Conservation (phyloP, 1,284 basidiomycete species). For the Heterobasidion occidentale region DNA sequence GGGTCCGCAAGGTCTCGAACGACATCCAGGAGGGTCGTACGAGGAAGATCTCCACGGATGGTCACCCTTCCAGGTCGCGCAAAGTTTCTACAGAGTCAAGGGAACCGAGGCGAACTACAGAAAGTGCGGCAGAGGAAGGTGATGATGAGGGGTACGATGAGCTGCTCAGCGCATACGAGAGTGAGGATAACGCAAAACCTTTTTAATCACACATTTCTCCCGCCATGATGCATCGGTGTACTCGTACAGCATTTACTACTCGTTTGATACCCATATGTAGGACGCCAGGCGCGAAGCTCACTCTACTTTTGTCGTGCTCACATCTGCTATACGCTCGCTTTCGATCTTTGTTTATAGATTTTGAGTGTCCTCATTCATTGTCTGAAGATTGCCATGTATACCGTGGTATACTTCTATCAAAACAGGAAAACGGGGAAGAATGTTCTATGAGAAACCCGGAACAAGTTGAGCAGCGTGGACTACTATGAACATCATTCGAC, state of each 20-base stretch:
- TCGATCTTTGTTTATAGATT: too few relatives aligned
- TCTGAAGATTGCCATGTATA: conserved; percentile 31
- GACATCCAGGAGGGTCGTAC: conserved; percentile 21
- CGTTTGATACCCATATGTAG: too few relatives aligned
- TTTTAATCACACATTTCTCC: background rate
- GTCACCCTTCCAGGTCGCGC: conserved; percentile 24
- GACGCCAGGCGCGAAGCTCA: too few relatives aligned
- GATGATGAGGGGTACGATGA: conserved; percentile 77
- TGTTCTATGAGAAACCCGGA: conserved; percentile 33
- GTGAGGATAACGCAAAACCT: conserved; percentile 34
- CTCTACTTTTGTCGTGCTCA: too few relatives aligned
- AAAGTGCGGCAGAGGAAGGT: conserved; percentile 63
- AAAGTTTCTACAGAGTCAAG: conserved; percentile 34
- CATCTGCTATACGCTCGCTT: too few relatives aligned
- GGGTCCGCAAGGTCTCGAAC: conserved; percentile 18
- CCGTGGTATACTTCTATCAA: conserved; percentile 51
- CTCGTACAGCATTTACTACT: too few relatives aligned
- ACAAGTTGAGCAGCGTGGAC: background rate
- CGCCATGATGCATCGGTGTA: background rate
- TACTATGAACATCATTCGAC: conserved; percentile 1
- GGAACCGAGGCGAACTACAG: conserved; percentile 26
- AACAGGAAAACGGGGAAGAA: conserved; percentile 55
- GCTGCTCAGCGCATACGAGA: conserved; percentile 70
- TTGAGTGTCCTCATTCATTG: background rate
- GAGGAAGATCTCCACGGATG: conserved; percentile 24